Evolutionary conservation across 768 basidiomycete genomes (phyloP).

Genomic region (Omphalotus guepiniiformis): DNA sequence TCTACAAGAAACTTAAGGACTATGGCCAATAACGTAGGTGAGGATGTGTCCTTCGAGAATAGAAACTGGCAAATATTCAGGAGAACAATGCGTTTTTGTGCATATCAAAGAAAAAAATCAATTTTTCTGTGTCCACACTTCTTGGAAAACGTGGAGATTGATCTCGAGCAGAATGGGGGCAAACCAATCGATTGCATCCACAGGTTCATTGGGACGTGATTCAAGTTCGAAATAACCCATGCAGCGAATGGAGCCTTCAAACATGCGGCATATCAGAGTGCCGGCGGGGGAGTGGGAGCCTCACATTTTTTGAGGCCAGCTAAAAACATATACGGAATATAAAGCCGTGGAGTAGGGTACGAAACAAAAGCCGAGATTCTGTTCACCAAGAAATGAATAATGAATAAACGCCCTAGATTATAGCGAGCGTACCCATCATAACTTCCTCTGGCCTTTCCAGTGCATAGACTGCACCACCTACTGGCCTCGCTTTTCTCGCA

Average conservation of each 20-base stretch:
- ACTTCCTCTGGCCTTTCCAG: conserved; percentile 81
- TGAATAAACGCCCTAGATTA: neutral
- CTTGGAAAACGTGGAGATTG: conserved; percentile 90
- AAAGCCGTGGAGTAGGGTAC: conserved; percentile 85
- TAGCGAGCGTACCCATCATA: conserved; percentile 62
- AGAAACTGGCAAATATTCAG: conserved; percentile 84
- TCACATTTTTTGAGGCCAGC: conserved; percentile 75
- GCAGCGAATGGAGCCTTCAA: conserved; percentile 79
- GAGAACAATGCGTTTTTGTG: conserved; percentile 70
- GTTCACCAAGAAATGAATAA: conserved; percentile 16
- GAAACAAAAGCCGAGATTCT: conserved; percentile 87
- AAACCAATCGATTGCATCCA: conserved; percentile 86
- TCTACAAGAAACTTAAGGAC: conserved; percentile 83
- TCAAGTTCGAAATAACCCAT: conserved; percentile 75
- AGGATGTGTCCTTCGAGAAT: conserved; percentile 70
- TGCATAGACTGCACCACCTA: conserved; percentile 72
- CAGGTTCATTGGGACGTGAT: conserved; percentile 52
- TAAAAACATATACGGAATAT: conserved; percentile 77
- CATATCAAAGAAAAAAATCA: conserved; percentile 81
- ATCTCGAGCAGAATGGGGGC: conserved; percentile 73
- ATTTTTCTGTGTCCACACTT: conserved; percentile 95
- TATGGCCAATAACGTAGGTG: conserved; percentile 83
- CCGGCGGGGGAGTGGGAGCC: conserved; percentile 78
- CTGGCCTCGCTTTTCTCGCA: conserved; percentile 84
- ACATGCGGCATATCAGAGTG: conserved; percentile 80